A percentile compares a stretch with the other conserved stretches of the same genome.
Conservation (phyloP, 352 stramenopile species). For the Phytophthora tubulina region DNA sequence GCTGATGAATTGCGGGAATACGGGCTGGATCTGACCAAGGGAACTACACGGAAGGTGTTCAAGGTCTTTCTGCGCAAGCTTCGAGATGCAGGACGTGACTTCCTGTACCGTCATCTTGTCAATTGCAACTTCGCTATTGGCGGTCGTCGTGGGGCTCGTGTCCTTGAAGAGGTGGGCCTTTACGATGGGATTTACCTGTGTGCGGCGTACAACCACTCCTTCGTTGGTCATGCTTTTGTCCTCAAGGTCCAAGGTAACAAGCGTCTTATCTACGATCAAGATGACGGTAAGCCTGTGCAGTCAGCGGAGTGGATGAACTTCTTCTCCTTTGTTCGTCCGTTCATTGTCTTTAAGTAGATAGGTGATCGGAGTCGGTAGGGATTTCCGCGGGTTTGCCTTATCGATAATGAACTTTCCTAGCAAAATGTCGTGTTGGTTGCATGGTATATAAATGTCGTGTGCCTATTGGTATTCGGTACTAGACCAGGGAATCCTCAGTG, state of each 20-base stretch:
- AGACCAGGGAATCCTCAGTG: slow-evolving; percentile 16
- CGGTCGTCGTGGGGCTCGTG: slow-evolving; percentile 9
- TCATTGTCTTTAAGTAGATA: slow-evolving; percentile 18
- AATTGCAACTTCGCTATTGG: too few relatives aligned
- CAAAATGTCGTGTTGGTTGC: slow-evolving; percentile 10
- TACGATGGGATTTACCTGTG: not conserved
- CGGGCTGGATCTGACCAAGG: not conserved
- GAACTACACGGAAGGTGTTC: slow-evolving; percentile 5
- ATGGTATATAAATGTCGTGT: slow-evolving; percentile 6
- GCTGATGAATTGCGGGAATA: not conserved
- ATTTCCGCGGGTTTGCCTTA: slow-evolving; percentile 17
- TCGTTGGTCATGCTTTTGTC: slow-evolving; percentile 14
- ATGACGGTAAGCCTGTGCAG: slow-evolving; percentile 8
- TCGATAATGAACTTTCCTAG: slow-evolving; percentile 21
- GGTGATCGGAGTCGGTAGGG: slow-evolving; percentile 11
- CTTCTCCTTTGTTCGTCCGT: slow-evolving; percentile 4
- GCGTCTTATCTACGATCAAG: slow-evolving; percentile 10
- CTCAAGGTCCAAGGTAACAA: slow-evolving; percentile 9
- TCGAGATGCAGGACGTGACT: slow-evolving; percentile 11
- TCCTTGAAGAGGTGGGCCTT: slow-evolving; percentile 7
- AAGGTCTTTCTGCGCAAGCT: not conserved
- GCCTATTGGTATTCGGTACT: slow-evolving; percentile 13
- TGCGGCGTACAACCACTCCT: slow-evolving; percentile 17
- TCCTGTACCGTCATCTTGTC: too few relatives aligned
- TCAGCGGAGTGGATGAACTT: slow-evolving; percentile 12